Evolutionary conservation across 2,329 filamentous ascomycete genomes (phyloP).

Genomic region (Elsinoe arachidis): DNA sequence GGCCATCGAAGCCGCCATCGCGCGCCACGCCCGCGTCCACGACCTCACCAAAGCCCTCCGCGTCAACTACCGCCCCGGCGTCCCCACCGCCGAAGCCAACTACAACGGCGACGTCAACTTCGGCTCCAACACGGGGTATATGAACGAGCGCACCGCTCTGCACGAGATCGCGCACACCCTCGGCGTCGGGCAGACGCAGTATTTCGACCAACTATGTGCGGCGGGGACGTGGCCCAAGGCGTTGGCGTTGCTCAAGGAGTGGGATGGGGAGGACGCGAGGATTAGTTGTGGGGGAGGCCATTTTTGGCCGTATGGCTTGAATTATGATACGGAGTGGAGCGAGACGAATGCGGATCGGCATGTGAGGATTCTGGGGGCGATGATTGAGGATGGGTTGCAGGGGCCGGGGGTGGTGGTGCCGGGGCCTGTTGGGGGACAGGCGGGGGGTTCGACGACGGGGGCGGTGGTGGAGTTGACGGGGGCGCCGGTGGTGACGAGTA

Average conservation of each 20-base stretch:
- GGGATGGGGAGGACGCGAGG: conserved; percentile 13
- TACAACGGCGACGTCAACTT: conserved; percentile 9
- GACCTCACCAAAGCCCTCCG: neutral
- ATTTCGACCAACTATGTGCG: conserved; percentile 11
- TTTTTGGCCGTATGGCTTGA: conserved; percentile 17
- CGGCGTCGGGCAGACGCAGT: conserved; percentile 1
- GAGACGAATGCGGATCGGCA: conserved; percentile 4
- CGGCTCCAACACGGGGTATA: conserved; percentile 15
- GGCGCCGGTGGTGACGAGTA: neutral
- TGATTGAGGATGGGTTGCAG: conserved; percentile 6
- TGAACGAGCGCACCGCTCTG: conserved; percentile 15
- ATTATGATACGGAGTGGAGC: conserved; percentile 16
- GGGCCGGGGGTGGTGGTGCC: neutral
- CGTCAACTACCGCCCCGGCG: neutral
- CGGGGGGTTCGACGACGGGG: no score
- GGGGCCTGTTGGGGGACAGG: no score
- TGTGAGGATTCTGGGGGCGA: neutral
- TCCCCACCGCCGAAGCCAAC: neutral
- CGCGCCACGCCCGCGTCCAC: neutral
- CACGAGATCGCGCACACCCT: conserved; percentile 14
- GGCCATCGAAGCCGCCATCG: neutral
- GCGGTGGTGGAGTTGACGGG: neutral
- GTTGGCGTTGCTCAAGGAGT: conserved; percentile 11
- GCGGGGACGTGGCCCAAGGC: conserved; percentile 13
- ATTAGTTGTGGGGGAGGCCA: conserved; percentile 15